Percentiles rank a stretch among this genome's conserved stretches.
phyloP scores from a whole-genome alignment of 805 yeast species.

The Candida ficus region DNA sequence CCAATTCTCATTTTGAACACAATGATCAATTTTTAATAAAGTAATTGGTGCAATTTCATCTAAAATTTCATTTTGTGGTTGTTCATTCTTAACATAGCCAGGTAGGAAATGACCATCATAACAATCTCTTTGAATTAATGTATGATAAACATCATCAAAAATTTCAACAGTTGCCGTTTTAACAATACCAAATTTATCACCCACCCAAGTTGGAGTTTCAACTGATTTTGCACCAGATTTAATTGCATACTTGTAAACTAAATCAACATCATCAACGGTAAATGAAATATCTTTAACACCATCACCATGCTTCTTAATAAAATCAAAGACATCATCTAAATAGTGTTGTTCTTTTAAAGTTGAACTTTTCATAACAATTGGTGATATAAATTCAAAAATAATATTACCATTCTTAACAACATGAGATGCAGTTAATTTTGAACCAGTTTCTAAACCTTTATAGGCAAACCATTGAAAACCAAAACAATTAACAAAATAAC shows the following conservation, averaged over 20 bases:
- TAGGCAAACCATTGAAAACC: conserved; percentile 65
- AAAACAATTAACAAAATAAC: conserved; percentile 44
- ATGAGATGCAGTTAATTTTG: conserved; percentile 47
- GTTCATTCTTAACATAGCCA: conserved; percentile 26
- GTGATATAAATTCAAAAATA: conserved; percentile 40
- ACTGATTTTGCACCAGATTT: conserved; percentile 45
- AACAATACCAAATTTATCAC: conserved; percentile 48
- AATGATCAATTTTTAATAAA: conserved; percentile 58
- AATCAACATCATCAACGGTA: conserved; percentile 46
- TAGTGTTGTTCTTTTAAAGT: conserved; percentile 11
- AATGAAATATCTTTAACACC: conserved; percentile 77
- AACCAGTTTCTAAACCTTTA: conserved; percentile 65
- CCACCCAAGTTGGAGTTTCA: conserved; percentile 23
- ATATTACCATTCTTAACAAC: conserved; percentile 57
- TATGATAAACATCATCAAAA: conserved; percentile 64
- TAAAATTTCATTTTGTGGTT: neutral
- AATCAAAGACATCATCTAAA: conserved; percentile 38
- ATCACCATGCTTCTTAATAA: conserved; percentile 61
- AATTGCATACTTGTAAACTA: conserved; percentile 42
- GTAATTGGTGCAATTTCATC: conserved; percentile 31
- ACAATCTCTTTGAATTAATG: conserved; percentile 45
- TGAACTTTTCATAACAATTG: conserved; percentile 27
- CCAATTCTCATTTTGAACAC: conserved; percentile 79
- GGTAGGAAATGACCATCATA: conserved; percentile 47
- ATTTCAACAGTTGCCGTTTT: conserved; percentile 46